phyloP scores from a whole-genome alignment of 2,329 filamentous ascomycete genomes.

The Geoglossum cookeanum region DNA sequence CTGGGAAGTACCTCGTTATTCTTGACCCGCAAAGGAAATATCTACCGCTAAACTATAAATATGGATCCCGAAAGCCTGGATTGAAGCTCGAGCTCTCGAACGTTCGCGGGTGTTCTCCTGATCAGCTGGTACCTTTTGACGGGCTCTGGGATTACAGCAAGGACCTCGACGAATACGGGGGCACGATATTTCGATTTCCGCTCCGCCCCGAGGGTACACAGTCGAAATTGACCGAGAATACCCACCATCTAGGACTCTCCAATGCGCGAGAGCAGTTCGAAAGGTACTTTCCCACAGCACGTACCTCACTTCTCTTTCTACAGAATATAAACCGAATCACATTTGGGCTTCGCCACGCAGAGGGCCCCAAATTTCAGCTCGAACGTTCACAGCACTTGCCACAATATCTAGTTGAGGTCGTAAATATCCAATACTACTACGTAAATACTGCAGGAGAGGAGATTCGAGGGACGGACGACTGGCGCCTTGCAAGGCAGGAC shows the following conservation, averaged over 20 bases:
- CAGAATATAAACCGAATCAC: slow-evolving; percentile 9
- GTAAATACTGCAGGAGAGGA: neutral
- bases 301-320: slow-evolving; percentile 13
- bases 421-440: neutral
- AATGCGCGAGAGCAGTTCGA: slow-evolving; percentile 4
- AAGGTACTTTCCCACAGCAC: slow-evolving; percentile 12
- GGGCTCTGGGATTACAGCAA: slow-evolving; percentile 12
- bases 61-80: neutral
- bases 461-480: neutral
- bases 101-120: slow-evolving; percentile 6
- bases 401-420: neutral
- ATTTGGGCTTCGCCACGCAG: slow-evolving; percentile 7
- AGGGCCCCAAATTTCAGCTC: neutral
- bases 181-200: slow-evolving; percentile 15
- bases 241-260: slow-evolving; percentile 4
- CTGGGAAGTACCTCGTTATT: slow-evolving; percentile 17
- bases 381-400: neutral
- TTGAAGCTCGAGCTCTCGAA: slow-evolving; percentile 7
- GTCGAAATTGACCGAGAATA: slow-evolving; percentile 5
- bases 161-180: slow-evolving; percentile 4
- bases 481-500: neutral
- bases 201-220: slow-evolving; percentile 5
- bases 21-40: slow-evolving; percentile 16
- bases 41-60: slow-evolving; percentile 8
- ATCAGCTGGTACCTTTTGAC: slow-evolving; percentile 11